Evolutionary conservation across 1,284 basidiomycete species (phyloP).

Genomic region (Puccinia novopanici): DNA sequence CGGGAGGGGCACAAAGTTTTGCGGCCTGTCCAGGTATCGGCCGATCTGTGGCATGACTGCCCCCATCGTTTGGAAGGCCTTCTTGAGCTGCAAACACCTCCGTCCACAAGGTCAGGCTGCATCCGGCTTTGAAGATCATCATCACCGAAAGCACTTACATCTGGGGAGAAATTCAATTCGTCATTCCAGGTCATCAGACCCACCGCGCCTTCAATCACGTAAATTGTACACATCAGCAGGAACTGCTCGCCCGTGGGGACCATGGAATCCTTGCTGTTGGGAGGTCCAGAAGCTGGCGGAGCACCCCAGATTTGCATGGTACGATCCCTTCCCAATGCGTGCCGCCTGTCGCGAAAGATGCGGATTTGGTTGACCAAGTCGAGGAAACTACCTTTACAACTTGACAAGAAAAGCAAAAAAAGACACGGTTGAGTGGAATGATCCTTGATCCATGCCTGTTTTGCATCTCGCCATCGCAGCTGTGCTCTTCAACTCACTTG

Average conservation of each 20-base stretch:
- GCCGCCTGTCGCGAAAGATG: slow-evolving; percentile 23
- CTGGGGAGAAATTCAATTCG: slow-evolving; percentile 9
- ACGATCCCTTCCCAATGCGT: slow-evolving; percentile 21
- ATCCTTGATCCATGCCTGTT: too few relatives aligned
- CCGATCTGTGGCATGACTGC: not conserved
- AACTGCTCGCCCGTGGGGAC: slow-evolving; percentile 36
- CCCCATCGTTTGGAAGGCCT: slow-evolving; percentile 23
- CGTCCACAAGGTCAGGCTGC: too few relatives aligned
- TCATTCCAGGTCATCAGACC: slow-evolving; percentile 46
- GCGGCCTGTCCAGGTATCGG: slow-evolving; percentile 21
- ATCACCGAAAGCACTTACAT: slow-evolving; percentile 24
- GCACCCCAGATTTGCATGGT: slow-evolving; percentile 42
- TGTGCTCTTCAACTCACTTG: slow-evolving; percentile 9
- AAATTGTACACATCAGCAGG: slow-evolving; percentile 42
- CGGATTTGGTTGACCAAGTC: slow-evolving; percentile 40
- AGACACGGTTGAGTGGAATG: too few relatives aligned
- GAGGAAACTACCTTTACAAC: slow-evolving; percentile 39
- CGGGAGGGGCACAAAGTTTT: slow-evolving; percentile 36
- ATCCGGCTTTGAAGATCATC: too few relatives aligned
- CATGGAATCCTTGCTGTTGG: not conserved
- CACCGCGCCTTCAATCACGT: slow-evolving; percentile 49
- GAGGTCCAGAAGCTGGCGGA: slow-evolving; percentile 25
- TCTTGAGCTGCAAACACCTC: slow-evolving; percentile 29
- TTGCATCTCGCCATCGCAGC: too few relatives aligned
- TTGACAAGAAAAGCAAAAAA: too few relatives aligned